These are phyloP conservation scores for Didymella lethalis DNA, from an alignment of 2,329 filamentous ascomycete species.

Conservation along the genomic window DNA sequence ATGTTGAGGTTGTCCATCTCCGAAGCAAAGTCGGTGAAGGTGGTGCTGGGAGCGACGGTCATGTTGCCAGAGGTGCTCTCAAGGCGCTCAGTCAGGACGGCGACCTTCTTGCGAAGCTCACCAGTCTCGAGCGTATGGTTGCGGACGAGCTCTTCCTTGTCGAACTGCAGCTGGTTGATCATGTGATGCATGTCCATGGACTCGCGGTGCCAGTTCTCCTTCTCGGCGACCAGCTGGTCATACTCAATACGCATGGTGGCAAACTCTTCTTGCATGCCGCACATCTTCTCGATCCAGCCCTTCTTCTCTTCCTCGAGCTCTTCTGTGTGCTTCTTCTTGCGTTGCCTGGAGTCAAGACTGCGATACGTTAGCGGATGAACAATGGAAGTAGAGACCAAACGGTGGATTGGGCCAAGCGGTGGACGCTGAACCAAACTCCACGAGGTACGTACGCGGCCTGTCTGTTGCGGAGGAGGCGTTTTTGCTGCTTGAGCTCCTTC, in stretches of 20 bases:
- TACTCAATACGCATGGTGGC: constrained; percentile 70
- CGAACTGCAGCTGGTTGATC: constrained; percentile 77
- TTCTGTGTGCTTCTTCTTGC: constrained; percentile 98
- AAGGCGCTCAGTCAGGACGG: constrained; percentile 76
- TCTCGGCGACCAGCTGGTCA: constrained; percentile 55
- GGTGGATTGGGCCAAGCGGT: constrained; percentile 39
- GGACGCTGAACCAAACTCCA: constrained; percentile 55
- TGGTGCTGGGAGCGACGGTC: constrained; percentile 63
- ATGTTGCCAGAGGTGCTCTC: constrained; percentile 61
- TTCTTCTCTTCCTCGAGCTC: constrained; percentile 97
- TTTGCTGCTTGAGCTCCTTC: constrained; percentile 98
- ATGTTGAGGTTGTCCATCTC: constrained; percentile 87
- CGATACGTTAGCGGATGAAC: constrained; percentile 49
- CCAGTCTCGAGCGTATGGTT: constrained; percentile 88
- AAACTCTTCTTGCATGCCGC: constrained; percentile 79
- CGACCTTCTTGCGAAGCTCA: constrained; percentile 91
- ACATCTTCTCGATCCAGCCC: constrained; percentile 79
- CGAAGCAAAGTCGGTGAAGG: constrained; percentile 75
- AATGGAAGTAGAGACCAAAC: constrained; percentile 43
- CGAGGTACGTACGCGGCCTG: constrained; percentile 81
- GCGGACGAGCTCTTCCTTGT: constrained; percentile 92
- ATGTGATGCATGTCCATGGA: constrained; percentile 78
- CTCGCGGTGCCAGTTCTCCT: constrained; percentile 75
- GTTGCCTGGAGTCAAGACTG: constrained; percentile 92
- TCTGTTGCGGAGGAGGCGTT: constrained; percentile 90